Evolutionary conservation across 208 protist species (phyloP).

Genomic region (Phytomonas sp.): DNA sequence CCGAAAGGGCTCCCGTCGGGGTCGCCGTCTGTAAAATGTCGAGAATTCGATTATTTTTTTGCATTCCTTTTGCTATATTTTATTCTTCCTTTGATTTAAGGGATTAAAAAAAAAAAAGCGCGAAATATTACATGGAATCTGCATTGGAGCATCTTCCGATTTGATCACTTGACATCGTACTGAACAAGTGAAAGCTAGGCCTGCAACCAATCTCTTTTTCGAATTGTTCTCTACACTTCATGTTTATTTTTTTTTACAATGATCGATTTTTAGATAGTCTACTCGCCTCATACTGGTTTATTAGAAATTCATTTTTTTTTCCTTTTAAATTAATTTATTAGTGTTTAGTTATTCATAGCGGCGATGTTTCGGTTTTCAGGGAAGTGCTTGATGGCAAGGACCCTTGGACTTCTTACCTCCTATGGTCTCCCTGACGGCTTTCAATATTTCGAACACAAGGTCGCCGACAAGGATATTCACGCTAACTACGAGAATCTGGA

Average conservation of each 20-base stretch:
- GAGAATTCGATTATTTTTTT: neutral
- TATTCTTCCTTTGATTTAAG: conserved; percentile 8
- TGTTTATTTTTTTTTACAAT: conserved; percentile 18
- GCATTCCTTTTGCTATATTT: conserved; percentile 4
- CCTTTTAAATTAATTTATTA: conserved; percentile 2
- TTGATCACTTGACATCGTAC: neutral
- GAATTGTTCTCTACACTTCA: conserved; percentile 1
- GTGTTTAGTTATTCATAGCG: neutral
- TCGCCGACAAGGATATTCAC: conserved; percentile 82
- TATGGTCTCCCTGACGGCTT: conserved; percentile 75
- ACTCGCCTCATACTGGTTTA: neutral
- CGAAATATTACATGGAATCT: neutral
- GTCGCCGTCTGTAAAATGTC: conserved; percentile 54
- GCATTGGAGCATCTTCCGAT: neutral
- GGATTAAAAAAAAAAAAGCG: neutral
- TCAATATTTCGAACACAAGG: conserved; percentile 78
- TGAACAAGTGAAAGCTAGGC: neutral
- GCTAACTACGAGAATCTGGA: conserved; percentile 73
- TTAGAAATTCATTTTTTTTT: conserved; percentile 14
- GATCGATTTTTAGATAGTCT: conserved; percentile 14
- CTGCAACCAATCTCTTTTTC: neutral
- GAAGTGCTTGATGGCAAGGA: conserved; percentile 48
- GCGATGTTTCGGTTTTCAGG: conserved; percentile 72
- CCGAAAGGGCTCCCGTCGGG: conserved; percentile 97
- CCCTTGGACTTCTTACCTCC: conserved; percentile 38